Conservation (phyloP, 805 yeast genomes). For the Sugiyamaella qingdaonensis region DNA sequence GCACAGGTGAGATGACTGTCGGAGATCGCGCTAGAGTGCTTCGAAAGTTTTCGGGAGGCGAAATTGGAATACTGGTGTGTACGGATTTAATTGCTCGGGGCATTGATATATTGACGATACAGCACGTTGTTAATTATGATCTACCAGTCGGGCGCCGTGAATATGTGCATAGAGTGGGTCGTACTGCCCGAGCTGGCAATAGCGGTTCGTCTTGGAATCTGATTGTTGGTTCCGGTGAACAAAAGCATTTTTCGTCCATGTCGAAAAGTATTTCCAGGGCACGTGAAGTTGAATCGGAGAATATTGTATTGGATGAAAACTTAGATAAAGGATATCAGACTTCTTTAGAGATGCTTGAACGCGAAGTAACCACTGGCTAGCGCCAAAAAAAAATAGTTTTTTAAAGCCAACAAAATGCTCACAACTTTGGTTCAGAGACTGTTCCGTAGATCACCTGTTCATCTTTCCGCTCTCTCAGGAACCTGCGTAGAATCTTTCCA, state of each 20-base stretch:
- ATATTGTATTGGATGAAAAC: constrained; percentile 5
- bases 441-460: neutral
- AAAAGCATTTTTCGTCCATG: constrained; percentile 41
- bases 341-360: constrained; percentile 18
- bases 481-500: constrained; percentile 88
- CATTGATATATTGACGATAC: constrained; percentile 67
- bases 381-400: too few relatives aligned
- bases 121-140: constrained; percentile 84
- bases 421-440: too few relatives aligned
- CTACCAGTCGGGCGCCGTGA: constrained; percentile 84
- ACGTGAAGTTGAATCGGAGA: constrained; percentile 3
- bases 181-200: constrained; percentile 92
- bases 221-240: constrained; percentile 75
- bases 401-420: too few relatives aligned
- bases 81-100: constrained; percentile 98
- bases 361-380: constrained; percentile 11
- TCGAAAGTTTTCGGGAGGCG: constrained; percentile 52
- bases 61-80: constrained; percentile 51
- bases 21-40: constrained; percentile 54
- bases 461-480: constrained; percentile 53
- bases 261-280: constrained; percentile 30
- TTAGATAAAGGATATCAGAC: constrained; percentile 15
- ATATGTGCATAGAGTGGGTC: constrained; percentile 92
- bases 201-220: constrained; percentile 71
- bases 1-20: constrained; percentile 36